These are phyloP conservation scores for Nyssa sinensis DNA, from an alignment of 148 eudicot species.

Conservation along the genomic window DNA sequence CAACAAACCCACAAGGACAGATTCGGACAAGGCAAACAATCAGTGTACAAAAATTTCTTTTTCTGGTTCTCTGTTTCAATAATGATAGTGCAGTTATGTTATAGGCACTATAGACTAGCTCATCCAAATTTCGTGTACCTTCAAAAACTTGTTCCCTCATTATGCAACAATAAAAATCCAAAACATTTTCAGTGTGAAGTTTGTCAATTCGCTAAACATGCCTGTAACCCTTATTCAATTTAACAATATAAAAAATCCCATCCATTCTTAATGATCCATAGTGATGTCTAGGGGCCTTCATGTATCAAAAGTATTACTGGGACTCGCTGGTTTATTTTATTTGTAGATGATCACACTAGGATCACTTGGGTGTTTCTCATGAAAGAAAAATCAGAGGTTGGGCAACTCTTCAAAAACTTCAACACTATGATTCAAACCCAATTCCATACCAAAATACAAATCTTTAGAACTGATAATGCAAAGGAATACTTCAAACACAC, in stretches of 20 bases:
- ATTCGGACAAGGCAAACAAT: neutral
- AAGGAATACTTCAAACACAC: conserved; percentile 1
- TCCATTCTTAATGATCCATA: no score
- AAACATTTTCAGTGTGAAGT: neutral
- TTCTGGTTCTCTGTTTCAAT: neutral
- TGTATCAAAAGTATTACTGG: neutral
- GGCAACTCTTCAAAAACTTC: neutral
- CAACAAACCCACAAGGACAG: neutral
- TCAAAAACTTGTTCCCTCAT: neutral
- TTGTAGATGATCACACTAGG: conserved; percentile 2
- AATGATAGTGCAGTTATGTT: neutral
- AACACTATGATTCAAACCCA: conserved; percentile 3
- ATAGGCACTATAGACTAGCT: no score
- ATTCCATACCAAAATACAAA: neutral
- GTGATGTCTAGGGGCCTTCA: neutral
- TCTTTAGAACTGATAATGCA: neutral
- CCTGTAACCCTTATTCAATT: neutral
- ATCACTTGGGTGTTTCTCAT: conserved; percentile 3
- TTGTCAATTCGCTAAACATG: conserved; percentile 1
- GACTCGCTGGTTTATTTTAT: neutral
- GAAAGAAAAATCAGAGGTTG: conserved; percentile 5
- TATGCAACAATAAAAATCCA: neutral
- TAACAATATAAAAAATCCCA: neutral
- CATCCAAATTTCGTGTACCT: neutral
- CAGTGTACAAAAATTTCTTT: neutral